These are phyloP conservation scores for Neonectria magnoliae DNA, from an alignment of 2,329 filamentous ascomycete species.

Conservation along the genomic window DNA sequence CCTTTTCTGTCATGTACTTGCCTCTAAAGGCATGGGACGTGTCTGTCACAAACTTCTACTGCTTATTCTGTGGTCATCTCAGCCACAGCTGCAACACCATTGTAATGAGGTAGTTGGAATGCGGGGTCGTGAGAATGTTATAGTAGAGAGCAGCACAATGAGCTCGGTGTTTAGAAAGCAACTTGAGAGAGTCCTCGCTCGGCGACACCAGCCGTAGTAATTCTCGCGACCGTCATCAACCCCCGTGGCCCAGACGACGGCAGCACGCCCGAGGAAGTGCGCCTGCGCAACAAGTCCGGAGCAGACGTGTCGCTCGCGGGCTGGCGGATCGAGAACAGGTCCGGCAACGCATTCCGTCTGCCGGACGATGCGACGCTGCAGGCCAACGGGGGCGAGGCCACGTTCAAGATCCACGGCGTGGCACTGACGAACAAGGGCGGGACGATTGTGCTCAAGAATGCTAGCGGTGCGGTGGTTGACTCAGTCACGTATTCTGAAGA, in stretches of 20 bases:
- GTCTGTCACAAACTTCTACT: neutral
- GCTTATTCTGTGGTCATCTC: conserved; percentile 1
- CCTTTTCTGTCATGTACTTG: neutral
- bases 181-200: neutral
- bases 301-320: conserved; percentile 2
- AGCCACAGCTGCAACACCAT: neutral
- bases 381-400: neutral
- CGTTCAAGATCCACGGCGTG: conserved; percentile 1
- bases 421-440: conserved; percentile 12
- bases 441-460: conserved; percentile 4
- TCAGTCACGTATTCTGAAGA: neutral
- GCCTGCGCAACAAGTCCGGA: conserved; percentile 3
- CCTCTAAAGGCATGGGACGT: neutral
- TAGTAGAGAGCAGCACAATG: neutral
- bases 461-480: neutral
- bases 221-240: conserved; percentile 14
- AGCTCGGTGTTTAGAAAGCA: neutral
- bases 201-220: neutral
- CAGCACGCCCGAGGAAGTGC: conserved; percentile 13
- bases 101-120: neutral
- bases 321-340: conserved; percentile 15
- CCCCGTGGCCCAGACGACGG: neutral
- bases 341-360: neutral
- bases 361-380: neutral
- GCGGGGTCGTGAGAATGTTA: neutral